Evolutionary conservation across 805 yeast species (phyloP).

Genomic region (Hanseniaspora pseudoguilliermondii): DNA sequence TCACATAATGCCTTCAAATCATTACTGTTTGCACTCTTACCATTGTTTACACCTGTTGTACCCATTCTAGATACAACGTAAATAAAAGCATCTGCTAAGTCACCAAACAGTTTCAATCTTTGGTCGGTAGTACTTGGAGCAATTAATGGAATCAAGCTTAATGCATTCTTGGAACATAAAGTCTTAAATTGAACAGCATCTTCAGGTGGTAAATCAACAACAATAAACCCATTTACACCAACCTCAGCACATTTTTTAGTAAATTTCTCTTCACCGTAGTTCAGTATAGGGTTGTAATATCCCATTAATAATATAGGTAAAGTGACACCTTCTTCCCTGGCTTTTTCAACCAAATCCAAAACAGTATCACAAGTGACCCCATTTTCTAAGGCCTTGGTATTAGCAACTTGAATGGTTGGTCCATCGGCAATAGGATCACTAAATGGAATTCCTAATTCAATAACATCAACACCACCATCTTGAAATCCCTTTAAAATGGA

Average conservation of each 20-base stretch:
- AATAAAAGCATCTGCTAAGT: constrained; percentile 87
- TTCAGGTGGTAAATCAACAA: constrained; percentile 96
- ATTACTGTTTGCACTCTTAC: constrained; percentile 41
- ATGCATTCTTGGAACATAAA: constrained; percentile 49
- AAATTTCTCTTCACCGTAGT: constrained; percentile 77
- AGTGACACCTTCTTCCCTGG: constrained; percentile 71
- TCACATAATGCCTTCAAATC: constrained; percentile 56
- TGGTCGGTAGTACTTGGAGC: constrained; percentile 95
- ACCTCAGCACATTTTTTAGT: constrained; percentile 67
- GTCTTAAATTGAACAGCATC: constrained; percentile 83
- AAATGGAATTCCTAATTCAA: constrained; percentile 92
- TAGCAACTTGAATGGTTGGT: constrained; percentile 86
- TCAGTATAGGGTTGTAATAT: constrained; percentile 86
- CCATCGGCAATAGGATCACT: constrained; percentile 99
- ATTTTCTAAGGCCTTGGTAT: constrained; percentile 67
- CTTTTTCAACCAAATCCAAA: constrained; percentile 57
- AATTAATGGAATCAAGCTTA: constrained; percentile 82
- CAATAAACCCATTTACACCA: constrained; percentile 89
- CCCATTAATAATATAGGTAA: constrained; percentile 94
- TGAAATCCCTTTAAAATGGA: constrained; percentile 80
- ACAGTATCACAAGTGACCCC: constrained; percentile 63
- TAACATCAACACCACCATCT: constrained; percentile 88
- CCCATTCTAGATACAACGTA: constrained; percentile 98
- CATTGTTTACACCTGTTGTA: constrained; percentile 68
- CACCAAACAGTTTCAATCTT: constrained; percentile 53